phyloP scores from a whole-genome alignment of 192 early-diverging fungal genomes.

The Chytriomyces confervae region DNA sequence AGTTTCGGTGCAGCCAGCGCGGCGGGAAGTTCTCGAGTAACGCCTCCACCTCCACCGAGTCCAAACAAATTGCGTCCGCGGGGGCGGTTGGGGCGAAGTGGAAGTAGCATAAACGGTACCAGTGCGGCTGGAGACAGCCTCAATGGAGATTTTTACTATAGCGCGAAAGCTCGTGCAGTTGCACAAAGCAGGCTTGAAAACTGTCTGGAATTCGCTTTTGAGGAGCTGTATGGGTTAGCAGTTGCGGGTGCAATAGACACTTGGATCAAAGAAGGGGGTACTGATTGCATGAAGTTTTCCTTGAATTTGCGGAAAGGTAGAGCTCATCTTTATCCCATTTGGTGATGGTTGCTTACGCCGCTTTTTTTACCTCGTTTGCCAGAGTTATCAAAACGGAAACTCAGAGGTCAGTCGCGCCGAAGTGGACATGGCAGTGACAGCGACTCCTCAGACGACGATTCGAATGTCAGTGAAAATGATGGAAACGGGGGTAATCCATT shows the following conservation, averaged over 20 bases:
- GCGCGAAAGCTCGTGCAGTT: conserved; percentile 2
- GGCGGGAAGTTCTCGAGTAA: neutral
- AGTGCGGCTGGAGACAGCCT: neutral
- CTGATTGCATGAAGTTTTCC: conserved; percentile 6
- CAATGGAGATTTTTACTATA: conserved; percentile 23
- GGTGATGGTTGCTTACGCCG: neutral
- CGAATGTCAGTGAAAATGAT: neutral
- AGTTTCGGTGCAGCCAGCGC: neutral
- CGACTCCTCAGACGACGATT: conserved; percentile 5
- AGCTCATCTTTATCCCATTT: neutral
- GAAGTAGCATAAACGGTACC: neutral
- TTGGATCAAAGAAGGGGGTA: conserved; percentile 16
- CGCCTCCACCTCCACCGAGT: conserved; percentile 8
- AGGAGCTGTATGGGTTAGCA: conserved; percentile 5
- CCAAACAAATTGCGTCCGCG: conserved; percentile 15
- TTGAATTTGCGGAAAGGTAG: neutral
- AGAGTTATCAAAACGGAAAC: neutral
- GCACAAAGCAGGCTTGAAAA: conserved; percentile 18
- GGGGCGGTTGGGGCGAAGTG: conserved; percentile 1
- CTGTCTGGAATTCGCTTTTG: conserved; percentile 13
- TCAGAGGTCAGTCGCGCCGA: neutral
- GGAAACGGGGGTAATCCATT: neutral
- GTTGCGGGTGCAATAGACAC: conserved; percentile 1
- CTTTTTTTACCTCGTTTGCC: neutral
- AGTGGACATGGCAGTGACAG: conserved; percentile 5